Conservation (phyloP, 805 yeast genomes). For the Ogataea trehalophila region DNA sequence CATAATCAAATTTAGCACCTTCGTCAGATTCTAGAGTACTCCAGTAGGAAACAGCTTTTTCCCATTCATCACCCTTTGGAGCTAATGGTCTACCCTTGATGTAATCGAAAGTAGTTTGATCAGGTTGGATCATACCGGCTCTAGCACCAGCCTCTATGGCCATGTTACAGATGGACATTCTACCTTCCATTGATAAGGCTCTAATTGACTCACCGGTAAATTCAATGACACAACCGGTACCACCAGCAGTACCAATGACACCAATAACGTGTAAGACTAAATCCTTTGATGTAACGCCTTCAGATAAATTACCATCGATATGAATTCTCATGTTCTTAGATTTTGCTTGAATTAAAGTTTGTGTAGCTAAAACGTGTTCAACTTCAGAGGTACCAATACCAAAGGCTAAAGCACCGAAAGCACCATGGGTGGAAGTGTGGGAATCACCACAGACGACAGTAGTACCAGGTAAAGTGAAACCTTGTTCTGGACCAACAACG, state of each 20-base stretch:
- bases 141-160: slow-evolving; percentile 99
- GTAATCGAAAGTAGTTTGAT: slow-evolving; percentile 81
- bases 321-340: slow-evolving; percentile 92
- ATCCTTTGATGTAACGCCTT: slow-evolving; percentile 96
- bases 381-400: slow-evolving; percentile 99
- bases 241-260: slow-evolving; percentile 98
- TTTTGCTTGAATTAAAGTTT: slow-evolving; percentile 89
- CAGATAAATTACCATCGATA: slow-evolving; percentile 76
- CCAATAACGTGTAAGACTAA: slow-evolving; percentile 92
- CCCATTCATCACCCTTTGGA: slow-evolving; percentile 93
- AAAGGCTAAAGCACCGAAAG: slow-evolving; percentile 94
- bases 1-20: slow-evolving; percentile 85
- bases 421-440: slow-evolving; percentile 98
- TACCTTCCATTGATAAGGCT: slow-evolving; percentile 88
- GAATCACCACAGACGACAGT: slow-evolving; percentile 99
- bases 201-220: slow-evolving; percentile 95
- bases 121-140: slow-evolving; percentile 99
- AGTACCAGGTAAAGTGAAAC: slow-evolving; percentile 96
- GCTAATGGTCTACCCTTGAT: slow-evolving; percentile 92
- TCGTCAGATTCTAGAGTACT: slow-evolving; percentile 79
- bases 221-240: slow-evolving; percentile 95
- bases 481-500: slow-evolving; percentile 98
- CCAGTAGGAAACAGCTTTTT: slow-evolving; percentile 91
- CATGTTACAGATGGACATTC: slow-evolving; percentile 99
- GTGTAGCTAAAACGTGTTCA: slow-evolving; percentile 97